These are phyloP conservation scores for Trametes polyzona DNA, from an alignment of 1,284 basidiomycete species.

Conservation along the genomic window DNA sequence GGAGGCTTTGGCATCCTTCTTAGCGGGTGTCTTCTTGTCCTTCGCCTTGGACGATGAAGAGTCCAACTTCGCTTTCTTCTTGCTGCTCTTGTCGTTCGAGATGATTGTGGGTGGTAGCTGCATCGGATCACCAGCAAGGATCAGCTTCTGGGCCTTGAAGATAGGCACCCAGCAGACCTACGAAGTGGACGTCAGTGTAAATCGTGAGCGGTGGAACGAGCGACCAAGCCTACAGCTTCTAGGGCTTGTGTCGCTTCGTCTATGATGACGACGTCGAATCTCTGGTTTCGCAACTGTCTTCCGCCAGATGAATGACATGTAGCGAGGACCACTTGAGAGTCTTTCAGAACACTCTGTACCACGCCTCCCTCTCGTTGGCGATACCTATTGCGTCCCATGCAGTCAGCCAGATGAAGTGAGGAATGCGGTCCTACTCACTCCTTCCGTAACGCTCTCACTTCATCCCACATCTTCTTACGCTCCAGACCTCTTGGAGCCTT, in stretches of 20 bases:
- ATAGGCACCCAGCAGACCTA: slow-evolving; percentile 97
- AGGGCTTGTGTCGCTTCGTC: slow-evolving; percentile 97
- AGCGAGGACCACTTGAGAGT: slow-evolving; percentile 86
- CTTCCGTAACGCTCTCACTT: slow-evolving; percentile 87
- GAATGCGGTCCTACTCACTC: slow-evolving; percentile 59
- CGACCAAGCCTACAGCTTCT: slow-evolving; percentile 71
- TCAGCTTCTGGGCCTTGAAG: slow-evolving; percentile 85
- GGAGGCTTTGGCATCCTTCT: background rate
- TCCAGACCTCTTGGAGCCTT: slow-evolving; percentile 75
- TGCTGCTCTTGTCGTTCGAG: slow-evolving; percentile 49
- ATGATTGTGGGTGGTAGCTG: slow-evolving; percentile 94
- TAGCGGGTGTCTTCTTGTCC: background rate
- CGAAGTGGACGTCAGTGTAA: background rate
- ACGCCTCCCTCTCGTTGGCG: slow-evolving; percentile 86
- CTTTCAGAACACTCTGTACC: slow-evolving; percentile 76
- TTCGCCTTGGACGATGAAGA: background rate
- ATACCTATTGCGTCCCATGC: slow-evolving; percentile 54
- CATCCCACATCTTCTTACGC: slow-evolving; percentile 88
- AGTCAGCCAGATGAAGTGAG: background rate
- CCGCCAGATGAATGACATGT: slow-evolving; percentile 94
- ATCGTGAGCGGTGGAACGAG: background rate
- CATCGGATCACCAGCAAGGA: slow-evolving; percentile 89
- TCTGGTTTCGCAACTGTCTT: slow-evolving; percentile 71
- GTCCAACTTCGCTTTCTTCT: slow-evolving; percentile 34
- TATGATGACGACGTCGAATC: slow-evolving; percentile 92